Evolutionary conservation across 768 basidiomycete genomes (phyloP).

Genomic region (Phylloporus sp.): DNA sequence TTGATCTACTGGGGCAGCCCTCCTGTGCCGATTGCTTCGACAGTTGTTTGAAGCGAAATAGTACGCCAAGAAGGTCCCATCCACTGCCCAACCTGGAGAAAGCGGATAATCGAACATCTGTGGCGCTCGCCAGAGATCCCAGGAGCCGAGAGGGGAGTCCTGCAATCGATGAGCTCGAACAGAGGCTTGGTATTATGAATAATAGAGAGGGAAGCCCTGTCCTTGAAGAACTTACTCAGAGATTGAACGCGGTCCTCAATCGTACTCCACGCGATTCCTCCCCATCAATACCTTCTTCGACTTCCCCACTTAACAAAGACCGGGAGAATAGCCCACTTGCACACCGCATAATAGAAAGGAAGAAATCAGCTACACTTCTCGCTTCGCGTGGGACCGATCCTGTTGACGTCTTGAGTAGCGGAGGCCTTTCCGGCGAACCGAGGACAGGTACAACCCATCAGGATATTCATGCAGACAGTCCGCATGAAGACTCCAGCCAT

Average conservation of each 20-base stretch:
- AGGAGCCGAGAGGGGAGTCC: slow-evolving; percentile 54
- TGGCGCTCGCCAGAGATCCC: slow-evolving; percentile 40
- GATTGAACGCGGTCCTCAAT: slow-evolving; percentile 39
- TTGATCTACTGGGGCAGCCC: slow-evolving; percentile 78
- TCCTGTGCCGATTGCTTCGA: slow-evolving; percentile 82
- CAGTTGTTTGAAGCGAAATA: slow-evolving; percentile 57
- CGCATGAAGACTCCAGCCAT: slow-evolving; percentile 10
- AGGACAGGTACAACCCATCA: slow-evolving; percentile 9
- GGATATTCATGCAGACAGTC: slow-evolving; percentile 6
- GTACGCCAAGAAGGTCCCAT: slow-evolving; percentile 38
- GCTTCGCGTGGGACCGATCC: slow-evolving; percentile 6
- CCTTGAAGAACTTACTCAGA: slow-evolving; percentile 47
- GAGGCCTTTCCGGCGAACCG: slow-evolving; percentile 10
- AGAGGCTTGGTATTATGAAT: slow-evolving; percentile 53
- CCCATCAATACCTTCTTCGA: slow-evolving; percentile 25
- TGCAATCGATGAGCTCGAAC: slow-evolving; percentile 60
- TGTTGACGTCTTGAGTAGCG: slow-evolving; percentile 1
- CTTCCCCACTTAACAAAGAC: slow-evolving; percentile 12
- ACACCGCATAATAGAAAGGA: slow-evolving; percentile 21
- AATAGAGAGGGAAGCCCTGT: slow-evolving; percentile 54
- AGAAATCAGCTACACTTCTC: slow-evolving; percentile 11
- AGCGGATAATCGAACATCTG: slow-evolving; percentile 39
- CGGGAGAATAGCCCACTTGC: slow-evolving; percentile 28
- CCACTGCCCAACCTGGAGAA: slow-evolving; percentile 28
- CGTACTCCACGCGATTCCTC: slow-evolving; percentile 31